Conservation (phyloP, 371 early-diverging fungal genomes). For the Rhizopus arrhizus region DNA sequence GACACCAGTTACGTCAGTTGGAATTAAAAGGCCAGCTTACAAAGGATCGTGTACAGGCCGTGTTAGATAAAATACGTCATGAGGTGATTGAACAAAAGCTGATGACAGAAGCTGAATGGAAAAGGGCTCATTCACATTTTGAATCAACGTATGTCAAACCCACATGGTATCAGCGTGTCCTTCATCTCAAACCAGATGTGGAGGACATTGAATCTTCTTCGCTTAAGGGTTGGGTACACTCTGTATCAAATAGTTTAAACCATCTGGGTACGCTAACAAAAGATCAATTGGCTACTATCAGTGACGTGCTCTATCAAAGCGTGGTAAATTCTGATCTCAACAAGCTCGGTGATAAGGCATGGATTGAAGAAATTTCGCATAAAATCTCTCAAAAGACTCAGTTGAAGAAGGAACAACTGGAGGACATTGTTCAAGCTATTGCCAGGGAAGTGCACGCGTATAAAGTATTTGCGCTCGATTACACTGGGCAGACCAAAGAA, state of each 20-base stretch:
- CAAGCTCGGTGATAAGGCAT: conserved; percentile 21
- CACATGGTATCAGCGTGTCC: conserved; percentile 31
- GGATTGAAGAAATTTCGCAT: conserved; percentile 17
- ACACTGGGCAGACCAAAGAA: conserved; percentile 17
- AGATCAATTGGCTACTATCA: conserved; percentile 15
- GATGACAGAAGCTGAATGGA: conserved; percentile 31
- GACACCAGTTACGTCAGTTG: conserved; percentile 25
- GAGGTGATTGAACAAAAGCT: conserved; percentile 20
- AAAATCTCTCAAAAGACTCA: conserved; percentile 15
- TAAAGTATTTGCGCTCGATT: conserved; percentile 23
- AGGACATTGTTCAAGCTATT: conserved; percentile 22
- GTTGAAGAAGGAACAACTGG: conserved; percentile 23
- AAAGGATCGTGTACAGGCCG: conserved; percentile 20
- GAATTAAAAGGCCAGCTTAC: conserved; percentile 29
- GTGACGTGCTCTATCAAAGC: conserved; percentile 13
- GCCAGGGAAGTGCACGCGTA: conserved; percentile 17
- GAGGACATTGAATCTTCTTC: conserved; percentile 23
- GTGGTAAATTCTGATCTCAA: conserved; percentile 19
- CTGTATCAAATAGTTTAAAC: conserved; percentile 5
- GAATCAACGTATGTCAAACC: conserved; percentile 12
- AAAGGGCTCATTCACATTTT: conserved; percentile 18
- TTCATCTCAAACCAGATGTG: conserved; percentile 24
- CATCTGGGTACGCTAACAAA: conserved; percentile 16
- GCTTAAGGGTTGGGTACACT: conserved; percentile 14
- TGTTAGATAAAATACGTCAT: conserved; percentile 23